Conservation (phyloP, 129 eudicot species). For the Centella asiatica region DNA sequence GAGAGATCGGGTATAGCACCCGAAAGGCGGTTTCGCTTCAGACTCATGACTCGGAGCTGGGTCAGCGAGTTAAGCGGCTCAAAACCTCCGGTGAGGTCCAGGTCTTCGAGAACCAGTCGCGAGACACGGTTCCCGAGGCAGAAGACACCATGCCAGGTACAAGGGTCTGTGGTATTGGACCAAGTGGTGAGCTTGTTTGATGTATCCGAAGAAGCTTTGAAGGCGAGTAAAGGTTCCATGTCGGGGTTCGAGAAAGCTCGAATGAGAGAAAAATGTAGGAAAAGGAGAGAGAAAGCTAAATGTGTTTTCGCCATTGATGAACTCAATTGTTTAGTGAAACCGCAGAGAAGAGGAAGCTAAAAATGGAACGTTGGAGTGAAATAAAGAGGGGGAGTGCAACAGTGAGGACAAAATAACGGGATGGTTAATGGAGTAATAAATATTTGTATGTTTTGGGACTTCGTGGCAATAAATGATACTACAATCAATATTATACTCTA, state of each 20-base stretch:
- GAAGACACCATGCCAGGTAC: constrained; percentile 59
- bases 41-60: constrained; percentile 56
- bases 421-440: constrained; percentile 1
- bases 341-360: too few species aligned
- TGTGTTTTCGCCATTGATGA: constrained; percentile 18
- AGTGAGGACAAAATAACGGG: constrained; percentile 7
- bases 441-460: background rate
- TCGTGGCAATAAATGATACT: background rate
- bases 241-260: constrained; percentile 38
- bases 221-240: constrained; percentile 38
- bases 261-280: constrained; percentile 22
- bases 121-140: constrained; percentile 61
- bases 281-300: constrained; percentile 7
- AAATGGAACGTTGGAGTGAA: constrained; percentile 8
- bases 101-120: constrained; percentile 55
- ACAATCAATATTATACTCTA: too few species aligned
- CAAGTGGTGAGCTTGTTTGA: constrained; percentile 45
- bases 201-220: constrained; percentile 47
- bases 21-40: constrained; percentile 44
- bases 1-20: constrained; percentile 69
- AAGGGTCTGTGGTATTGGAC: constrained; percentile 45
- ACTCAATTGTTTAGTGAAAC: background rate
- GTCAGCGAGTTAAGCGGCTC: constrained; percentile 37
- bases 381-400: background rate
- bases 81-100: constrained; percentile 35